These are phyloP conservation scores for Arctium minus DNA, from an alignment of 129 eudicot genomes.

Conservation along the genomic window DNA sequence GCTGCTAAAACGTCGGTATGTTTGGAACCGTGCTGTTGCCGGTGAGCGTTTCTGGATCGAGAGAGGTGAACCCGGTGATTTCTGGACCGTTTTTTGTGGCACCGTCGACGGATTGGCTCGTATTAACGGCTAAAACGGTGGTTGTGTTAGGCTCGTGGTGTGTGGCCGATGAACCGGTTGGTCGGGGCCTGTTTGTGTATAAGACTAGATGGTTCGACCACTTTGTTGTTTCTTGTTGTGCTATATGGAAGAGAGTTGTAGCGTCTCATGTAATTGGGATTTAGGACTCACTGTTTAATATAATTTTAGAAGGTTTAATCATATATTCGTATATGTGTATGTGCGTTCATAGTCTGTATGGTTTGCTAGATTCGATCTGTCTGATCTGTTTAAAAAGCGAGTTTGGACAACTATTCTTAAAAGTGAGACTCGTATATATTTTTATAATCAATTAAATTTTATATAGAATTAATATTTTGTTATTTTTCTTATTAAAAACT, in stretches of 20 bases:
- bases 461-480: too few relatives aligned
- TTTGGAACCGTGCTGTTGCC: background rate
- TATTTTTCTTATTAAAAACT: too few relatives aligned
- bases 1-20: background rate
- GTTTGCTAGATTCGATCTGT: background rate
- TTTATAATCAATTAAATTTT: too few relatives aligned
- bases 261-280: background rate
- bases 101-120: background rate
- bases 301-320: background rate
- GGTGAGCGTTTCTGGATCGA: background rate
- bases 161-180: slow-evolving; percentile 4
- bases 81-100: slow-evolving; percentile 1
- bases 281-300: background rate
- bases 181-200: slow-evolving; percentile 15
- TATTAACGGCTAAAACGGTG: background rate
- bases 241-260: background rate
- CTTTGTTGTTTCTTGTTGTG: background rate
- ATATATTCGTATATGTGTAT: too few relatives aligned
- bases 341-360: background rate
- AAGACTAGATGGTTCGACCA: slow-evolving; percentile 1
- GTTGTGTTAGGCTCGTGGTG: background rate
- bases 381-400: background rate
- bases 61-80: background rate
- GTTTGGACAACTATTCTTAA: background rate
- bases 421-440: too few relatives aligned